Evolutionary conservation across 1,284 basidiomycete genomes (phyloP), one percentile per base, ranked within the genome.

Genomic region (Phlebopus sp.): DNA sequence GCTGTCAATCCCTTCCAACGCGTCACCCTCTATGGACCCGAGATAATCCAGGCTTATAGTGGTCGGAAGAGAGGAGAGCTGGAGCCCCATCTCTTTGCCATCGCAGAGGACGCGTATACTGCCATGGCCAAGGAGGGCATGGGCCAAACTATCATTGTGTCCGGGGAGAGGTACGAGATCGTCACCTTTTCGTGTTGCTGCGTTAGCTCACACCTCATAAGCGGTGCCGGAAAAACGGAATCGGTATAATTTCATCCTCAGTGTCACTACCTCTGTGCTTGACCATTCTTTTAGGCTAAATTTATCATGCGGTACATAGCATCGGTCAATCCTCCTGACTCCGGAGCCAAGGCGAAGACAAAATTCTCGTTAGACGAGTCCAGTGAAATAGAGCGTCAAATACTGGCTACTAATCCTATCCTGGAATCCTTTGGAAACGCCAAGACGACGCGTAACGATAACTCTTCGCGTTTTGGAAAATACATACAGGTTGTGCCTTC

Each of bases 301-400:
- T 97, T 95, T 74, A 99, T 99, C 68, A 95, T 99, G 85, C 86
- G 97, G 51, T 99, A 99, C 72, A 89, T 99, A 63, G 97, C 97
- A 11, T 98, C 96, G 0, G 93, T 99, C 42, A 95, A 98, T 58
- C 93, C 95, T 46, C 83, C 92, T 57, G 69, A 82, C 69, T 61
- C 77, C 55, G 75, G 72, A 61, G 68, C 75, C 44, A 86, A 86
- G 70, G 69, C 77, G 14, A 85, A 75, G 68, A 80, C 80, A 14
- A 91, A 91, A 60, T 71, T 79, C 37, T 84, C 84, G 7, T 64
- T 88, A 44, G 86, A 90, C 59, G 88, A 91, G 56, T 88, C 88
- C 2, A 96, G 89, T 66, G 96, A 97, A 69, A 93, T 95, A 52
- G 97, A 99, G 67, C 84, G 88, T 47, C 96, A 98, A 68, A 99